phyloP scores from a whole-genome alignment of 805 yeast species.

The Zygotorulaspora chibaensis region DNA sequence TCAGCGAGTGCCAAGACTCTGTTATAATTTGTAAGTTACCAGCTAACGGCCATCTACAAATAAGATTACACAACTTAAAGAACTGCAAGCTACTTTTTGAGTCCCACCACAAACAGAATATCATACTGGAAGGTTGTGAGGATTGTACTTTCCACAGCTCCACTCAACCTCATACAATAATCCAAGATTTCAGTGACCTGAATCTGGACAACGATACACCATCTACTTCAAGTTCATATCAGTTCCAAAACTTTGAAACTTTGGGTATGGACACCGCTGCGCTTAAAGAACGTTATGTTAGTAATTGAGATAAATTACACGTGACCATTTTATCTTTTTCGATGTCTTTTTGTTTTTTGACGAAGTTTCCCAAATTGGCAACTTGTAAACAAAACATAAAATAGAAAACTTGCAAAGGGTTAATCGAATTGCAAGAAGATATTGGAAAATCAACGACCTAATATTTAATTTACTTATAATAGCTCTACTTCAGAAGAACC shows the following conservation, averaged over 20 bases:
- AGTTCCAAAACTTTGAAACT: slow-evolving; percentile 6
- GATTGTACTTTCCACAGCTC: slow-evolving; percentile 21
- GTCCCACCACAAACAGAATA: slow-evolving; percentile 14
- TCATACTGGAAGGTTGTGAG: slow-evolving; percentile 26
- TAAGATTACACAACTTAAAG: slow-evolving; percentile 23
- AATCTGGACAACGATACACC: background rate
- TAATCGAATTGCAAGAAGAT: too few relatives aligned
- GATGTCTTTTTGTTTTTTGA: background rate
- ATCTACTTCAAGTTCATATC: background rate
- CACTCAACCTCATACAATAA: slow-evolving; percentile 11
- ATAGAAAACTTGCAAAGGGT: too few relatives aligned
- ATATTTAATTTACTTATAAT: too few relatives aligned
- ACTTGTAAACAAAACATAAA: background rate
- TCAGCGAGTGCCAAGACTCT: slow-evolving; percentile 20
- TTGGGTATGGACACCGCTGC: background rate
- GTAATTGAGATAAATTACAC: background rate
- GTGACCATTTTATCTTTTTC: background rate
- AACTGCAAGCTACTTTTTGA: slow-evolving; percentile 24
- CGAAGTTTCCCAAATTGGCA: background rate
- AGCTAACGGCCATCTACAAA: slow-evolving; percentile 18
- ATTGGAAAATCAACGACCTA: too few relatives aligned
- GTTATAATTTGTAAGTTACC: slow-evolving; percentile 14
- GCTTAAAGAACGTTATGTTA: background rate
- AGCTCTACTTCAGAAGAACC: background rate
- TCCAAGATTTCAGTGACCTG: slow-evolving; percentile 27